Base-by-base conservation (phyloP, 768 basidiomycete species). In the Antrodiella citrinella region DNA sequence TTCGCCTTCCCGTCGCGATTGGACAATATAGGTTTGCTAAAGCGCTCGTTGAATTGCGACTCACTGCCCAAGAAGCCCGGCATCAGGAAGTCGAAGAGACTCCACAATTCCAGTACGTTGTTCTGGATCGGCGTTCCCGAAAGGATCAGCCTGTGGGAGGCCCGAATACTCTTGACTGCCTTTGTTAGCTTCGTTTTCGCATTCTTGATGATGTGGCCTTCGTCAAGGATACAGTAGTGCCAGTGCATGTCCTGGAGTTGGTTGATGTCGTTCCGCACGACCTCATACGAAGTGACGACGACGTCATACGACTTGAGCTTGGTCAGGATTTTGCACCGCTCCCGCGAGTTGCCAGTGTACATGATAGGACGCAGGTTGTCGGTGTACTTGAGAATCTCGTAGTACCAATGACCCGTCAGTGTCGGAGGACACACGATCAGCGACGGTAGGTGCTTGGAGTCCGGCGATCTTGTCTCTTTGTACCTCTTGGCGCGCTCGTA, bases 41-140 rank as follows among this genome's bases (percentile, higher is more conserved):
- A 99, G 24, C 91, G 80, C 51, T 98, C 93, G 59, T 91, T 95
- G 72, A 99, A 99, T 2, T 84, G 86, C 12, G 83, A 66, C 65
- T 98, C 96, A 11, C 87, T 92, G n/a, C 96, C 96, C 47, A 99
- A 72, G 71, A 99, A 98, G 3, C 96, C 96, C 13, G 96, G 96
- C 96, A 99, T 99, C 57, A 99, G 71, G 70, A 98, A 99, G 68
- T 99, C 96, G 66, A 99, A 99, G 41, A 99, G 70, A 67, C 91
- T 96, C 96, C 96, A 99, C 2, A 99, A 71, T 64, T 99, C 96
- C 45, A 99, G 73, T 2, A 99, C 93, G 63, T 99, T 98, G 65
- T 99, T 99, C 69, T 99, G 96, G 51, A 99, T 98, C 0, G 96
- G 96, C 4, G 96, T 99, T 30, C 96, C 96, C 0, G 93, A 96